These are phyloP conservation scores for Kwoniella sp. DNA, from an alignment of 768 basidiomycete species.

Conservation along the genomic window DNA sequence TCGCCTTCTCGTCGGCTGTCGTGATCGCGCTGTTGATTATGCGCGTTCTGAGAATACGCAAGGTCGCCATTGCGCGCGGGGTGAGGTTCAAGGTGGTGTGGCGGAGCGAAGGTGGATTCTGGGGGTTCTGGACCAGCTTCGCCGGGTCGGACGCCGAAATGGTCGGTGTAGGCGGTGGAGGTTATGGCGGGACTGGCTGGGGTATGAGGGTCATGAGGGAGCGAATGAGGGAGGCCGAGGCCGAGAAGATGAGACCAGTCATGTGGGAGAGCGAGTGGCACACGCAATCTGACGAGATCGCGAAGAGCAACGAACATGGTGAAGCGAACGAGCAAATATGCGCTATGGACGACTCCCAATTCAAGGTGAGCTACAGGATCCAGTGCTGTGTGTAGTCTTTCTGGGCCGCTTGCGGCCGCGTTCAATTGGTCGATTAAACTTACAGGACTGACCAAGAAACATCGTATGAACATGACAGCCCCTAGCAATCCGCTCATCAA, in stretches of 20 bases:
- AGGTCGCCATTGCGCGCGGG: background rate
- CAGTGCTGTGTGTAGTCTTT: too few relatives aligned
- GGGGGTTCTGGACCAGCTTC: slow-evolving; percentile 23
- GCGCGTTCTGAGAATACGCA: slow-evolving; percentile 9
- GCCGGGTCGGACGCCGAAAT: background rate
- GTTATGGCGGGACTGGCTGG: background rate
- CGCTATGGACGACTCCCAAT: background rate
- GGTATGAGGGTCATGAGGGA: slow-evolving; percentile 13
- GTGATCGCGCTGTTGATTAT: slow-evolving; percentile 5
- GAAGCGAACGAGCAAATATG: background rate
- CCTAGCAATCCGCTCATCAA: background rate
- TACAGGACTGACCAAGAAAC: too few relatives aligned
- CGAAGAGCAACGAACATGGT: background rate
- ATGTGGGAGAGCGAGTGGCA: slow-evolving; percentile 24
- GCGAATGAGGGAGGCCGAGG: background rate
- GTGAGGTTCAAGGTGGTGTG: slow-evolving; percentile 9
- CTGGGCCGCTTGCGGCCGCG: too few relatives aligned
- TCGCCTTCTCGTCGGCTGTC: slow-evolving; percentile 12
- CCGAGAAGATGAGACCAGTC: slow-evolving; percentile 5
- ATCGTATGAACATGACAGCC: too few relatives aligned
- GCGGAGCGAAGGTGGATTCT: slow-evolving; percentile 23
- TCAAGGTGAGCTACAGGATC: background rate
- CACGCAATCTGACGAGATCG: background rate
- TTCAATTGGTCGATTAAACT: too few relatives aligned
- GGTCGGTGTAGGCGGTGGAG: slow-evolving; percentile 1